Evolutionary conservation across 805 yeast genomes (phyloP).

Genomic region (Suhomyces sp.): DNA sequence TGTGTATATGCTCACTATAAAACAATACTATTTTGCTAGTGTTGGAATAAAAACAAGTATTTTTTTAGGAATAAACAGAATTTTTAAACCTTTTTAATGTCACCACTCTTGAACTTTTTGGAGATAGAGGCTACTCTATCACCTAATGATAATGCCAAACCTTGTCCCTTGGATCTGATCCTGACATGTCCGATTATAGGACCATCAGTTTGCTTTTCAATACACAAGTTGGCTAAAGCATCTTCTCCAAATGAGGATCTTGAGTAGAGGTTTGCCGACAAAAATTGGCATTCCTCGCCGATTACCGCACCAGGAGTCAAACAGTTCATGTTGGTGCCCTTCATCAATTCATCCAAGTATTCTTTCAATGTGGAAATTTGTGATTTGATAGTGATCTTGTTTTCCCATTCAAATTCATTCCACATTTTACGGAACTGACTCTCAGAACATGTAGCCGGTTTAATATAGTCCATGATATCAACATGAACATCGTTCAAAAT

Average conservation of each 20-base stretch:
- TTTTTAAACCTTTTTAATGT: conserved; percentile 5
- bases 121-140: conserved; percentile 88
- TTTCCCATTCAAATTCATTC: conserved; percentile 99
- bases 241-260: conserved; percentile 95
- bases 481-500: conserved; percentile 92
- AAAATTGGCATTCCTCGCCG: conserved; percentile 85
- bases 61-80: background rate
- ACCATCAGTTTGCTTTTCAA: conserved; percentile 74
- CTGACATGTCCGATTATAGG: conserved; percentile 90
- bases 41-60: background rate
- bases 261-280: conserved; percentile 92
- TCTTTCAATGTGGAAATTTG: conserved; percentile 63
- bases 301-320: conserved; percentile 89
- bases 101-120: conserved; percentile 36
- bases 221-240: conserved; percentile 91
- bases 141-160: conserved; percentile 90
- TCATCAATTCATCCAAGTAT: conserved; percentile 71
- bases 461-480: conserved; percentile 95
- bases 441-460: conserved; percentile 90
- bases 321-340: conserved; percentile 90
- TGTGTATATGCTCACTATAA: background rate
- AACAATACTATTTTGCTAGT: background rate
- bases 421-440: conserved; percentile 94
- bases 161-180: conserved; percentile 97
- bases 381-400: conserved; percentile 86